Conservation (phyloP, 371 early-diverging fungal species). For the Dinochytrium kinnereticum region DNA sequence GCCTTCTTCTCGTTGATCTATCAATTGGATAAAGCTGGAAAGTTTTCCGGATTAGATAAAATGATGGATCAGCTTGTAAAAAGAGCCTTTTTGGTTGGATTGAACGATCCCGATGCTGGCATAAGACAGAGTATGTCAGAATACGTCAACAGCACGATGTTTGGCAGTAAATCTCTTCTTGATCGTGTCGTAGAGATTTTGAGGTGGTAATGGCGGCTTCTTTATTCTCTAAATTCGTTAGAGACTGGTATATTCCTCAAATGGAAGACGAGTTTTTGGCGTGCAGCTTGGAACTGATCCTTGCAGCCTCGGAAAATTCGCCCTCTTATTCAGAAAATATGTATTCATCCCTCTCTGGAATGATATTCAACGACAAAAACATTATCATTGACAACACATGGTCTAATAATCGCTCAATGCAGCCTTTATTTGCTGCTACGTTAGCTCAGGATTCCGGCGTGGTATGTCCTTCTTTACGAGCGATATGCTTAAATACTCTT, state of each 20-base stretch:
- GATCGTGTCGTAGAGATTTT: conserved; percentile 51
- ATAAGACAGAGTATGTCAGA: conserved; percentile 57
- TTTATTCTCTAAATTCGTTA: conserved; percentile 24
- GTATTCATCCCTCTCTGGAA: conserved; percentile 68
- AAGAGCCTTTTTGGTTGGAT: conserved; percentile 59
- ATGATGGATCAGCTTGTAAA: conserved; percentile 46
- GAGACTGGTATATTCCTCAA: conserved; percentile 66
- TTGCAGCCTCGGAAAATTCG: conserved; percentile 63
- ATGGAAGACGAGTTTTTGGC: conserved; percentile 68
- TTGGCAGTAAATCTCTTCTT: conserved; percentile 43
- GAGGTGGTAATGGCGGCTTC: conserved; percentile 37
- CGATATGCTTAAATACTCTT: no score
- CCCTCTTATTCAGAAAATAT: conserved; percentile 64
- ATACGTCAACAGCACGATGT: conserved; percentile 51
- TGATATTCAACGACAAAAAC: conserved; percentile 61
- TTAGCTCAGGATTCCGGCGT: background rate
- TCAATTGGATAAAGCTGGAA: conserved; percentile 14
- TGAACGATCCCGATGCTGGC: conserved; percentile 58
- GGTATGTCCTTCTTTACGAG: no score
- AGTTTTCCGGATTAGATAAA: background rate
- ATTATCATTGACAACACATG: conserved; percentile 67
- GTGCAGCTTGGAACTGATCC: conserved; percentile 64
- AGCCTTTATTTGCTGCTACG: conserved; percentile 70
- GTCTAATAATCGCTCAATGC: conserved; percentile 65
- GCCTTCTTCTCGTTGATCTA: conserved; percentile 57